Evolutionary conservation across 805 yeast species (phyloP), one percentile per base, ranked within the genome.

Genomic region (Myxozyma melibiosi): DNA sequence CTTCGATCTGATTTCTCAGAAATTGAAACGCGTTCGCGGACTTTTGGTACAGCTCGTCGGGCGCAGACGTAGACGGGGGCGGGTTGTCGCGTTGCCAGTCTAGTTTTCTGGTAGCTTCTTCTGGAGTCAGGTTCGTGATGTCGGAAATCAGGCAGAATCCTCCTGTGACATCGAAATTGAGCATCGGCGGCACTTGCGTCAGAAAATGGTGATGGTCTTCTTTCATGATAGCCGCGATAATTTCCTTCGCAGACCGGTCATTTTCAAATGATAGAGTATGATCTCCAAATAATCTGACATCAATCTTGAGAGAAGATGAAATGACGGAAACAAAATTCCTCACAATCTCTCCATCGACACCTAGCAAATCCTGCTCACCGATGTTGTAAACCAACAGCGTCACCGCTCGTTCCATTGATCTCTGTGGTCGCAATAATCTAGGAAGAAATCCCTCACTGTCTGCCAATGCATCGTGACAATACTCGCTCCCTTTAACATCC

Each of bases 11-110:
- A 18, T 30, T 39, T 8, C 24, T 27, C 13, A 57, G 35, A 42
- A 57, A 57, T 14, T 38, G 28, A 49, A 53, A 50, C n/a, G 58
- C 62, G 28, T 46, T 57, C 18, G 25, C 58, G 3, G 62, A 57
- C 34, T 57, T 57, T 20, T 25, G 31, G 30, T 57, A 39, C 9
- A n/a, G 16, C 13, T 14, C 35, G 3, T 16, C 25, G 6, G 54
- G 42, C 16, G 11, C 16, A 16, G 54, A 25, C 8, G 47, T 42
- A 22, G 54, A 50, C 13, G 47, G 42, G 8, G 51, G 35, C 27
- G 50, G 52, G n/a, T 45, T 14, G 11, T 11, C 24, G 24, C 37
- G 35, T 25, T 55, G 59, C 30, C 27, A 33, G 11, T 48, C 44
- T 2, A 53, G 51, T 24, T 45, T 40, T 1, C 4, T 9, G n/a